These are phyloP conservation scores for Seminavis robusta DNA, from an alignment of 108 stramenopile species.

Conservation along the genomic window DNA sequence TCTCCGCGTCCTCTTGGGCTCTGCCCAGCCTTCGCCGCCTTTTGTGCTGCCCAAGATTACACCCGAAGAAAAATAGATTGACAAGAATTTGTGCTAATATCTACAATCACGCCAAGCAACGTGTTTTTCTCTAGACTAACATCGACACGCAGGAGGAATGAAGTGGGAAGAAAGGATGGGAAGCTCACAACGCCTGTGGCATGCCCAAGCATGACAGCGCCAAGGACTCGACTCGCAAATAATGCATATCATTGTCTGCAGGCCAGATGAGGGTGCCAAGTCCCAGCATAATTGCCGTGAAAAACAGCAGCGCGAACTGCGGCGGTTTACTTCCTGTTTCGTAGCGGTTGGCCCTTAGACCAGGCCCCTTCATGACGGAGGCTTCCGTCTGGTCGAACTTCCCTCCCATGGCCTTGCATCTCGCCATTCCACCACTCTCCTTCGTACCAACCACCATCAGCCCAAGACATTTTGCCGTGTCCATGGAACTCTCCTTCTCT, in stretches of 20 bases:
- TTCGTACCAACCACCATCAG: constrained; percentile 56
- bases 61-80: too few relatives aligned
- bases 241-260: not conserved
- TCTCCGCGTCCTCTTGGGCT: too few relatives aligned
- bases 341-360: constrained; percentile 45
- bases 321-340: constrained; percentile 1
- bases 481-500: constrained; percentile 52
- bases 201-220: too few relatives aligned
- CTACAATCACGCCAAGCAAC: too few relatives aligned
- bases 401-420: constrained; percentile 52
- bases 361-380: constrained; percentile 52
- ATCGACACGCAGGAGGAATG: too few relatives aligned
- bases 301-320: not conserved
- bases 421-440: constrained; percentile 58
- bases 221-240: not conserved
- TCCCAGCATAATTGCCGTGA: not conserved
- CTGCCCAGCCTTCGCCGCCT: too few relatives aligned
- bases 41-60: too few relatives aligned
- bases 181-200: too few relatives aligned
- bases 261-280: not conserved
- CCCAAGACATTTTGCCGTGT: constrained; percentile 47
- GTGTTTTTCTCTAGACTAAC: too few relatives aligned
- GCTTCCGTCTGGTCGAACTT: constrained; percentile 40
- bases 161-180: too few relatives aligned
- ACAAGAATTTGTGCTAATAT: too few relatives aligned